phyloP scores from a whole-genome alignment of 768 basidiomycete species.

The Lactarius sp. region DNA sequence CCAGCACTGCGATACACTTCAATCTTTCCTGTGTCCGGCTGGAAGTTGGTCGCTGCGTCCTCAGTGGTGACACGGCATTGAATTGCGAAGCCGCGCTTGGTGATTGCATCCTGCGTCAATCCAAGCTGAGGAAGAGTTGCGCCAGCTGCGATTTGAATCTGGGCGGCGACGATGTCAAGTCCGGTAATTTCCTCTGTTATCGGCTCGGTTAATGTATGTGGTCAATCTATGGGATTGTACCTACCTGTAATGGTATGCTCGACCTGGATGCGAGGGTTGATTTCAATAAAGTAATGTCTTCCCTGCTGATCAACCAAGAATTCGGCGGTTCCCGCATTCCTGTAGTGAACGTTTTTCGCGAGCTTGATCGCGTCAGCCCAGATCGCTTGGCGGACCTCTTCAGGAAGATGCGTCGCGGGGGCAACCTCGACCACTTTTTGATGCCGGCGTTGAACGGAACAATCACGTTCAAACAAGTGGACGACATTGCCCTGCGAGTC shows the following conservation, averaged over 20 bases:
- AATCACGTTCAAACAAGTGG: constrained; percentile 98
- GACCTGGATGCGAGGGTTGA: constrained; percentile 99
- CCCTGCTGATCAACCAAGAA: constrained; percentile 97
- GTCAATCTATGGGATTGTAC: constrained; percentile 24
- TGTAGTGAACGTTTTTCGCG: constrained; percentile 88
- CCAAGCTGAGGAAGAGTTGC: constrained; percentile 94
- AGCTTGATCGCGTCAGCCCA: constrained; percentile 89
- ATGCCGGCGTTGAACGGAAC: constrained; percentile 95
- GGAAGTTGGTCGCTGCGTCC: constrained; percentile 87
- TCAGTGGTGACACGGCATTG: constrained; percentile 99
- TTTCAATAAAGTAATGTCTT: constrained; percentile 98
- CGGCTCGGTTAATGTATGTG: constrained; percentile 3
- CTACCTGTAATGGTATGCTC: constrained; percentile 97
- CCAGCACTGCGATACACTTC: constrained; percentile 99
- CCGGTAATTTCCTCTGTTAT: constrained; percentile 94
- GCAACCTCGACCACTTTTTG: constrained; percentile 99
- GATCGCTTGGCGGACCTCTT: constrained; percentile 86
- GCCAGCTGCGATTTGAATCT: constrained; percentile 99
- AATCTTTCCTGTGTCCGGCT: constrained; percentile 98
- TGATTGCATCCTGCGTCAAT: constrained; percentile 91
- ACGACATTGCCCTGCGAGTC: constrained; percentile 92
- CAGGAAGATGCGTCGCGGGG: constrained; percentile 89
- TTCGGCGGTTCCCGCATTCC: constrained; percentile 97
- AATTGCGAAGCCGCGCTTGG: constrained; percentile 94
- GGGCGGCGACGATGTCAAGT: constrained; percentile 97